Conservation (phyloP, 2,329 filamentous ascomycete genomes). For the Beauveria caledonica region DNA sequence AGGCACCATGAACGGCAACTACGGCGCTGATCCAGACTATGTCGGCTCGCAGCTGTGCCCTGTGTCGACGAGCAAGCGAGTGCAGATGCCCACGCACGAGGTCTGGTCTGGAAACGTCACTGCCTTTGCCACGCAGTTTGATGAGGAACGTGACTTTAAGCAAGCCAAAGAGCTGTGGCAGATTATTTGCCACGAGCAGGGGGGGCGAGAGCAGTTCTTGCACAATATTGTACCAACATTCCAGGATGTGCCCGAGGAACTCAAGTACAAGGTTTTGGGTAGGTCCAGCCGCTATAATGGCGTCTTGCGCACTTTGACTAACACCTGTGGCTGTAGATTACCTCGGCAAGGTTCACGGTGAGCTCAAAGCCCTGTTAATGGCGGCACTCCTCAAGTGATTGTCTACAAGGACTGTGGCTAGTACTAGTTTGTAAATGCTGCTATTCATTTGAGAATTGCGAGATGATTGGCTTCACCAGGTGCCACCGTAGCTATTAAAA, state of each 20-base stretch:
- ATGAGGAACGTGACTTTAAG: conserved; percentile 16
- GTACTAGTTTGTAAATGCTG: too few species aligned
- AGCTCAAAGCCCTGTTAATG: not conserved
- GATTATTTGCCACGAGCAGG: conserved; percentile 16
- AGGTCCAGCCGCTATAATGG: not conserved
- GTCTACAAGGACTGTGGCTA: too few species aligned
- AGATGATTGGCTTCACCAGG: too few species aligned
- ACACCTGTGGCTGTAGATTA: not conserved
- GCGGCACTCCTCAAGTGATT: not conserved
- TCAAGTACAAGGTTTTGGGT: conserved; percentile 11
- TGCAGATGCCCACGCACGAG: conserved; percentile 14
- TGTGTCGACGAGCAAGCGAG: not conserved
- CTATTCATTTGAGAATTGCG: too few species aligned
- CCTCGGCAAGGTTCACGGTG: not conserved
- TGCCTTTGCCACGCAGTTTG: conserved; percentile 14
- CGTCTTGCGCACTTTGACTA: not conserved
- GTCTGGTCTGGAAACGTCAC: conserved; percentile 16
- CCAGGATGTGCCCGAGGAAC: conserved; percentile 13
- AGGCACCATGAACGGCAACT: conserved; percentile 19
- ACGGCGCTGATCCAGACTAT: conserved; percentile 21
- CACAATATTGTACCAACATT: conserved; percentile 17
- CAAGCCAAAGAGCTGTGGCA: conserved; percentile 18
- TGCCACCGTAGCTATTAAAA: too few species aligned
- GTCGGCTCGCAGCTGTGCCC: conserved; percentile 19
- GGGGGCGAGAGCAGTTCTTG: conserved; percentile 16